Evolutionary conservation across 2,329 filamentous ascomycete species (phyloP).

Genomic region (Arthrobotrys conoides): DNA sequence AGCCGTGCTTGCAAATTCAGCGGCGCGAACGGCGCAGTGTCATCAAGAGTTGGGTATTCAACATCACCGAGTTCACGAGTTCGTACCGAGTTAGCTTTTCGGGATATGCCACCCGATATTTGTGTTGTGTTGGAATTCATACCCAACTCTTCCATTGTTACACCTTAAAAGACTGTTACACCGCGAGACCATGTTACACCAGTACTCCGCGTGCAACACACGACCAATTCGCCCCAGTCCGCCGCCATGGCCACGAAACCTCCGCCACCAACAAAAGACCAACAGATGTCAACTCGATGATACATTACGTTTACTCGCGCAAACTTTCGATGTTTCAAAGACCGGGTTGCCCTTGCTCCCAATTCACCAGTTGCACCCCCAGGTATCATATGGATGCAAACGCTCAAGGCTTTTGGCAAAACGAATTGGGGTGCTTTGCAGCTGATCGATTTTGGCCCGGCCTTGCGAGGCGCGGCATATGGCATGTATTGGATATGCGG

Average conservation of each 20-base stretch:
- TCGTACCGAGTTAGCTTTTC: conserved; percentile 7
- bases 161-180: too few relatives aligned
- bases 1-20: background rate
- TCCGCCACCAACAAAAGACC: conserved; percentile 6
- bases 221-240: background rate
- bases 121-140: conserved; percentile 56
- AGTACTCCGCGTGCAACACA: background rate
- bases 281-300: background rate
- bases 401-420: background rate
- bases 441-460: background rate
- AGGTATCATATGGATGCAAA: background rate
- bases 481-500: background rate
- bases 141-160: conserved; percentile 26
- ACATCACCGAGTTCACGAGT: conserved; percentile 46
- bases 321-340: background rate
- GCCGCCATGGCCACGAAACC: conserved; percentile 4
- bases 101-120: conserved; percentile 35
- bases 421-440: background rate
- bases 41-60: conserved; percentile 7
- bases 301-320: background rate
- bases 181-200: too few relatives aligned
- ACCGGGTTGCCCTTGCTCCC: background rate
- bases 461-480: conserved; percentile 12
- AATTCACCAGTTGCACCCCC: background rate
- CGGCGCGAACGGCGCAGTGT: background rate